Conservation (phyloP, 192 early-diverging fungal species). For the Glomus cerebriforme region DNA sequence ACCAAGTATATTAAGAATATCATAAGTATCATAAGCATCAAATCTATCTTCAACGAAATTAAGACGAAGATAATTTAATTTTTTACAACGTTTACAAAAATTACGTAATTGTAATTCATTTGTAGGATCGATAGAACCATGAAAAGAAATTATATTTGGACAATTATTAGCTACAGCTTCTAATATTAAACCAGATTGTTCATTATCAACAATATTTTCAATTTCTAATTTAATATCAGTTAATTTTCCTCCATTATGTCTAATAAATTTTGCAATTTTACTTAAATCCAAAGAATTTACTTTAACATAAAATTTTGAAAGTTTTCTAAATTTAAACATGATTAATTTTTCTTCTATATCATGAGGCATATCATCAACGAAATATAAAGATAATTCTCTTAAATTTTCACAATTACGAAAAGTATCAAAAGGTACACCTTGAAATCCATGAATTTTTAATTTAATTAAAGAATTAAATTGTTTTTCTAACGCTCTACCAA, state of each 20-base stretch:
- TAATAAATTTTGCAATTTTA: neutral
- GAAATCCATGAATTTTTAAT: neutral
- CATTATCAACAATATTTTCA: neutral
- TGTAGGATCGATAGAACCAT: neutral
- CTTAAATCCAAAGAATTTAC: neutral
- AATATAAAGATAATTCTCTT: neutral
- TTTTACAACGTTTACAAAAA: neutral
- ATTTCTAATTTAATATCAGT: neutral
- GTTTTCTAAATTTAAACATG: neutral
- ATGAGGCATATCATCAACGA: neutral
- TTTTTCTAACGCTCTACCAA: neutral
- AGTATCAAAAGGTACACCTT: neutral
- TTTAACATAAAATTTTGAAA: neutral
- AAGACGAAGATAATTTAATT: neutral
- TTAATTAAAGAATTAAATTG: neutral
- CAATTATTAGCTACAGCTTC: neutral
- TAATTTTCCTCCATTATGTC: neutral
- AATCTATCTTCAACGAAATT: neutral
- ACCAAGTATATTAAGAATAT: neutral
- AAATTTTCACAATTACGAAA: neutral
- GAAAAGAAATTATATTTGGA: neutral
- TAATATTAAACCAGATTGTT: neutral
- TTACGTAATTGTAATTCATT: neutral
- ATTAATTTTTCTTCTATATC: neutral
- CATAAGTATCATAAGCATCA: neutral